These are phyloP conservation scores for Flaveria floridana DNA, from an alignment of 140 eudicot genomes.

Conservation along the genomic window DNA sequence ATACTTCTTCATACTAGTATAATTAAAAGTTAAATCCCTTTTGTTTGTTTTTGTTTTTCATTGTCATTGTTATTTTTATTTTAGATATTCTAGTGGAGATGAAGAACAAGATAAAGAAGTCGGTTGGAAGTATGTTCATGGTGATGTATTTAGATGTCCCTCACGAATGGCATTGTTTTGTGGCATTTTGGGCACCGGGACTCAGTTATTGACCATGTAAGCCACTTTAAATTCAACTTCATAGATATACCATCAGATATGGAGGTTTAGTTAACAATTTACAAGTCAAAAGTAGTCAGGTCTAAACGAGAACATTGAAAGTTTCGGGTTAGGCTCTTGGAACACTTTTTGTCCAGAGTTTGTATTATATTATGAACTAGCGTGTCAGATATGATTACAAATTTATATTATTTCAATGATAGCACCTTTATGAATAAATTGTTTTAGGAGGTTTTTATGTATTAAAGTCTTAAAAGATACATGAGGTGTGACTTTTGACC, in stretches of 20 bases:
- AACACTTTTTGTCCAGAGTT: not conserved
- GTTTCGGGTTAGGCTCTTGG: not conserved
- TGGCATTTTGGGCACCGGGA: constrained; percentile 78
- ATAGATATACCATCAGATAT: constrained; percentile 2
- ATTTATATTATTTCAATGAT: not conserved
- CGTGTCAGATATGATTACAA: not conserved
- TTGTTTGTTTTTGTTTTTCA: constrained; percentile 4
- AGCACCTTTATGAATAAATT: not conserved
- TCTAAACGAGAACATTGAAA: not conserved
- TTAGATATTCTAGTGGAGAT: constrained; percentile 68
- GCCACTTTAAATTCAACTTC: constrained; percentile 23
- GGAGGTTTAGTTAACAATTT: not conserved
- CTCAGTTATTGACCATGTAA: constrained; percentile 71
- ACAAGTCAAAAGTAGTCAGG: not conserved
- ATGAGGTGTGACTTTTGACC: not conserved
- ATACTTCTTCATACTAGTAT: not conserved
- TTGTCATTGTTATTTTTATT: constrained; percentile 3
- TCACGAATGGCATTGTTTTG: constrained; percentile 56
- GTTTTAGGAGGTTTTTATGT: not conserved
- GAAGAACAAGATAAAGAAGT: constrained; percentile 93
- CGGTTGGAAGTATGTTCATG: constrained; percentile 74
- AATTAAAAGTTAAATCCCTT: not conserved
- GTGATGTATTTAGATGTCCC: constrained; percentile 82
- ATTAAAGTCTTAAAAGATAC: not conserved
- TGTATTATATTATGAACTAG: not conserved